Conservation (phyloP, 179 eudicot genomes). For the Beta macrorhiza region DNA sequence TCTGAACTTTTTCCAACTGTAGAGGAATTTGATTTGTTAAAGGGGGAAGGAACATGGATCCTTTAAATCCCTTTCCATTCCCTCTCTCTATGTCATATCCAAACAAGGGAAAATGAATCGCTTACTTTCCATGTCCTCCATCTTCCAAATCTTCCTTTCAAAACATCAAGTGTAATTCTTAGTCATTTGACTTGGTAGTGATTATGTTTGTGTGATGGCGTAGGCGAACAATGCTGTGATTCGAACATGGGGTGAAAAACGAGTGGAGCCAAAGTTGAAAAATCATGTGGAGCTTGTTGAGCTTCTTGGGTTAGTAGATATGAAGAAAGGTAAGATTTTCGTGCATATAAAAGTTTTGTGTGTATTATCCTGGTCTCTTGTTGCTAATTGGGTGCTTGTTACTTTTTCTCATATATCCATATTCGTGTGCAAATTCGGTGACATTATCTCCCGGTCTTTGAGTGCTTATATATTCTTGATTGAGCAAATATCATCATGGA, state of each 20-base stretch:
- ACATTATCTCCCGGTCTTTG: neutral
- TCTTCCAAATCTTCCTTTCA: no score
- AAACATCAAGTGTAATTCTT: no score
- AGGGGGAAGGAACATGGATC: no score
- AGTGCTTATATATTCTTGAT: neutral
- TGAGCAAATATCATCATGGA: neutral
- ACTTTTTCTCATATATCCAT: neutral
- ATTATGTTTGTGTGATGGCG: constrained; percentile 19
- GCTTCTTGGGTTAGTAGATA: constrained; percentile 83
- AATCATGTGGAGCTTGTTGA: constrained; percentile 93
- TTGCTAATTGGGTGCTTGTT: neutral
- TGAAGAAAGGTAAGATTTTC: constrained; percentile 54
- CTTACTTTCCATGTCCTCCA: no score
- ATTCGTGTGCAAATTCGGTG: neutral
- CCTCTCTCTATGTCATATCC: no score
- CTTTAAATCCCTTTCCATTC: no score
- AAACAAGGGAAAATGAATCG: no score
- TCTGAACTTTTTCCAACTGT: no score
- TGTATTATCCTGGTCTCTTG: neutral
- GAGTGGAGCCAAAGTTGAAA: constrained; percentile 57
- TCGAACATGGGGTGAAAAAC: constrained; percentile 71
- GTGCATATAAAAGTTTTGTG: neutral
- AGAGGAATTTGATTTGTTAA: no score
- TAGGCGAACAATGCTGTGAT: constrained; percentile 69
- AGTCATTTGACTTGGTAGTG: neutral